phyloP scores from a whole-genome alignment of 176 grass and related monocot species.

The Typha latifolia region DNA sequence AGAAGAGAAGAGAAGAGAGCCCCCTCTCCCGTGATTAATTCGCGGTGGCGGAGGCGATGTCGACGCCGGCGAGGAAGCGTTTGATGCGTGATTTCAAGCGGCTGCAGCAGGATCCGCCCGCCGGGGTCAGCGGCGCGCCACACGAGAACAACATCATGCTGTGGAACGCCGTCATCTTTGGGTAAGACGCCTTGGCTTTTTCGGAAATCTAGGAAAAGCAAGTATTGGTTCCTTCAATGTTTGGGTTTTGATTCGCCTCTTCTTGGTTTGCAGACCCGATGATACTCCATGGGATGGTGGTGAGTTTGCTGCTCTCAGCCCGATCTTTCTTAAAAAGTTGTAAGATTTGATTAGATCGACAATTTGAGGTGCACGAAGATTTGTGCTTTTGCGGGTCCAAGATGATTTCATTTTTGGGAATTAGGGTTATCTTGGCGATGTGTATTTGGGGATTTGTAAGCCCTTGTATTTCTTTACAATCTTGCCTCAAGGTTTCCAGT shows the following conservation, averaged over 20 bases:
- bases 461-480: neutral
- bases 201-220: neutral
- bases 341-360: neutral
- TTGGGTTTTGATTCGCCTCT: conserved; percentile 10
- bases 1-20: neutral
- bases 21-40: neutral
- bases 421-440: neutral
- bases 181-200: conserved; percentile 23
- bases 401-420: neutral
- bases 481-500: neutral
- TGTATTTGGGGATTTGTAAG: neutral
- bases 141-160: conserved; percentile 98
- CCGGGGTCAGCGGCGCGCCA: conserved; percentile 88
- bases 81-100: conserved; percentile 99
- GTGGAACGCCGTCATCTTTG: conserved; percentile 98
- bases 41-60: conserved; percentile 37
- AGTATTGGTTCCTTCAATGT: neutral
- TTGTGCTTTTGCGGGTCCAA: conserved; percentile 2
- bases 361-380: no score
- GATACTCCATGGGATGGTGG: conserved; percentile 98
- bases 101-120: conserved; percentile 92
- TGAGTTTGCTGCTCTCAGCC: conserved; percentile 19
- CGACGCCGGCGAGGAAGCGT: conserved; percentile 95
- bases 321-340: neutral
- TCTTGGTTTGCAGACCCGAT: conserved; percentile 61